A percentile compares a stretch with the other conserved stretches of the same genome.
Evolutionary conservation across 2,329 filamentous ascomycete species (phyloP).

Genomic region (Hymenoscyphus fructigenus): DNA sequence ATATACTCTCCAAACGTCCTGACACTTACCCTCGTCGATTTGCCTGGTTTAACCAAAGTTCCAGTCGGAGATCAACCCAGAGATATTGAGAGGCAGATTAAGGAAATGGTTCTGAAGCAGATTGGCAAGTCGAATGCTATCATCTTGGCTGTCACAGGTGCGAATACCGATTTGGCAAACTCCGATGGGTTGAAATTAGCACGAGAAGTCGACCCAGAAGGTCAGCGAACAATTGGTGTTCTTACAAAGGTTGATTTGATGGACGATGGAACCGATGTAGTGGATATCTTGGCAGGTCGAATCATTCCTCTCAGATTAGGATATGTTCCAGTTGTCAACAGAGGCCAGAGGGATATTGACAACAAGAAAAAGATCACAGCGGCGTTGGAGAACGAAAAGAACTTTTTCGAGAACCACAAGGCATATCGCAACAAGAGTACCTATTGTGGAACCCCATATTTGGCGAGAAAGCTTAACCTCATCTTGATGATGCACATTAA

Average conservation of each 20-base stretch:
- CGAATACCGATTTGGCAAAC: conserved; percentile 97
- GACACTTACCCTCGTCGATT: conserved; percentile 91
- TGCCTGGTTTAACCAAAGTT: conserved; percentile 95
- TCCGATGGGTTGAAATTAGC: conserved; percentile 96
- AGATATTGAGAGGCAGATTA: conserved; percentile 95
- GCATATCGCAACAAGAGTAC: conserved; percentile 98
- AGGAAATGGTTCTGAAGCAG: conserved; percentile 97
- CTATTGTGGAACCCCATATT: conserved; percentile 96
- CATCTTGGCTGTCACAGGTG: conserved; percentile 91
- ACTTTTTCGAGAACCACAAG: conserved; percentile 98
- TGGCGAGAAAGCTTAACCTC: conserved; percentile 94
- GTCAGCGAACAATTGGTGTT: conserved; percentile 96
- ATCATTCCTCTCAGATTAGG: conserved; percentile 94
- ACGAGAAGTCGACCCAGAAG: conserved; percentile 93
- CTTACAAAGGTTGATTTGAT: conserved; percentile 98
- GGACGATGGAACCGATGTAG: conserved; percentile 97
- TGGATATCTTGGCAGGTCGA: conserved; percentile 95
- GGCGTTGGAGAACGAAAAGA: conserved; percentile 89
- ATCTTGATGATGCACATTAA: conserved; percentile 99
- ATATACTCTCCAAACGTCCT: conserved; percentile 99
- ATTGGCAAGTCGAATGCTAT: conserved; percentile 99
- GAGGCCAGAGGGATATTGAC: conserved; percentile 97
- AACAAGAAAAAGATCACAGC: conserved; percentile 93
- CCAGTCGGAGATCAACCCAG: conserved; percentile 94
- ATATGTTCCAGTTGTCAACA: conserved; percentile 96